These are phyloP conservation scores for Termitomyces sp. DNA, from an alignment of 768 basidiomycete species.

Conservation along the genomic window DNA sequence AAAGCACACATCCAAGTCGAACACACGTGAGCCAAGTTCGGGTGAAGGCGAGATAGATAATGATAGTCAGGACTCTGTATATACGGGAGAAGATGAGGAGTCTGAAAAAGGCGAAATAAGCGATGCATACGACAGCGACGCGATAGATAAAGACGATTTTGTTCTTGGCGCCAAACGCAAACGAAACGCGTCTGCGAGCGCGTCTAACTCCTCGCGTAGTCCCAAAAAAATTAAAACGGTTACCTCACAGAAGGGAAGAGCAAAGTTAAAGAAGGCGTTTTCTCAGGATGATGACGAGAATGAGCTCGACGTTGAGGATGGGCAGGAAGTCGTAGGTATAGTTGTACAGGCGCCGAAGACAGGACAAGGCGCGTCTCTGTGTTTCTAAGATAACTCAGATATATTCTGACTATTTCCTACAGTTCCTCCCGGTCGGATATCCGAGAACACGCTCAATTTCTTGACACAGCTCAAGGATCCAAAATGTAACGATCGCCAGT, in stretches of 20 bases:
- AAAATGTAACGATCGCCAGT: conserved; percentile 77
- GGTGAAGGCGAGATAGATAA: background rate
- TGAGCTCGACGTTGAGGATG: conserved; percentile 49
- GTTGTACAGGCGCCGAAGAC: conserved; percentile 80
- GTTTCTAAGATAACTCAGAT: background rate
- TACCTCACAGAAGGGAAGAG: conserved; percentile 21
- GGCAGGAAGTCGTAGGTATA: conserved; percentile 66
- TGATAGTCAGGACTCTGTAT: background rate
- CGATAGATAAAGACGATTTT: conserved; percentile 28
- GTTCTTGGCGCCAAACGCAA: conserved; percentile 19
- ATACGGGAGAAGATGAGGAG: conserved; percentile 11
- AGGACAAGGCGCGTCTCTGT: conserved; percentile 57
- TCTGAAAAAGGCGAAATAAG: conserved; percentile 12
- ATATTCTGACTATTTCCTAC: background rate
- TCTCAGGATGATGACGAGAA: conserved; percentile 29
- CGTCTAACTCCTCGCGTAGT: conserved; percentile 18
- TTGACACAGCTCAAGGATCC: conserved; percentile 65
- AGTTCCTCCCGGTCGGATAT: conserved; percentile 86
- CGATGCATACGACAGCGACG: conserved; percentile 21
- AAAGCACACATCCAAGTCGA: background rate
- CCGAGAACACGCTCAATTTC: conserved; percentile 82
- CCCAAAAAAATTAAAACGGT: conserved; percentile 19
- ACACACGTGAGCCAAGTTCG: background rate
- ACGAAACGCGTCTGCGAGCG: conserved; percentile 7
- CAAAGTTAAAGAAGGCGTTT: conserved; percentile 21